Conservation (phyloP, 2,329 filamentous ascomycete species). For the Mycogone perniciosa region DNA sequence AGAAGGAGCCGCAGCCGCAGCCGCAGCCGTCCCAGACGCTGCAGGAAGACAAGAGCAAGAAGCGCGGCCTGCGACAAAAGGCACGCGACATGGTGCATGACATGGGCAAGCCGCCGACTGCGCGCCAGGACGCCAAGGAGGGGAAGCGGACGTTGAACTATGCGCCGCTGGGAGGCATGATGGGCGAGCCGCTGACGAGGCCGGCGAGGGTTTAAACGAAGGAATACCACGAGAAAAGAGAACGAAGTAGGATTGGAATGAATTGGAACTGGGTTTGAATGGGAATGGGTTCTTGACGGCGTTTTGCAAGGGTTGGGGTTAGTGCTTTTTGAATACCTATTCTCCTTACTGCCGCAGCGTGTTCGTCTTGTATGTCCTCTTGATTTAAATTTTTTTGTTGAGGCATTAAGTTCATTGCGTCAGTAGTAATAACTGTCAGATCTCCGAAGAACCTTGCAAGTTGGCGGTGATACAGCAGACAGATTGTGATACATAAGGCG, state of each 20-base stretch:
- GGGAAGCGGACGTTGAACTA: slow-evolving; percentile 24
- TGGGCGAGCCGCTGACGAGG: slow-evolving; percentile 20
- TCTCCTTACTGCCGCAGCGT: too few species aligned
- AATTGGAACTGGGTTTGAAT: background rate
- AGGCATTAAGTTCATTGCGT: too few species aligned
- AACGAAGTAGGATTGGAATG: background rate
- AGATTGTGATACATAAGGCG: too few species aligned
- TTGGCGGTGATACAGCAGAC: too few species aligned
- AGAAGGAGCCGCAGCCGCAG: slow-evolving; percentile 11
- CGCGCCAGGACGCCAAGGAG: slow-evolving; percentile 26
- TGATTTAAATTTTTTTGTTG: too few species aligned
- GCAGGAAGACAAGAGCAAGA: slow-evolving; percentile 8
- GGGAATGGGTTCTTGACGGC: background rate
- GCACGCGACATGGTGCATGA: slow-evolving; percentile 29
- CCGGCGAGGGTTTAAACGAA: slow-evolving; percentile 15
- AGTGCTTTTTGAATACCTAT: too few species aligned
- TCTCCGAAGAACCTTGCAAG: too few species aligned
- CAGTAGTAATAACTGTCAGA: too few species aligned
- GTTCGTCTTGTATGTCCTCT: too few species aligned
- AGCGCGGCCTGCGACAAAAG: slow-evolving; percentile 26
- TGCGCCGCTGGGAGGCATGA: slow-evolving; percentile 21
- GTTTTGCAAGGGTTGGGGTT: too few species aligned
- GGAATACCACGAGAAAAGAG: background rate
- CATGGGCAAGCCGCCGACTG: slow-evolving; percentile 27
- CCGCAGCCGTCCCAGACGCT: background rate